Evolutionary conservation across 169 alveolate species (phyloP), one percentile per base, ranked within the genome.

Genomic region (Plasmodium relictum): DNA sequence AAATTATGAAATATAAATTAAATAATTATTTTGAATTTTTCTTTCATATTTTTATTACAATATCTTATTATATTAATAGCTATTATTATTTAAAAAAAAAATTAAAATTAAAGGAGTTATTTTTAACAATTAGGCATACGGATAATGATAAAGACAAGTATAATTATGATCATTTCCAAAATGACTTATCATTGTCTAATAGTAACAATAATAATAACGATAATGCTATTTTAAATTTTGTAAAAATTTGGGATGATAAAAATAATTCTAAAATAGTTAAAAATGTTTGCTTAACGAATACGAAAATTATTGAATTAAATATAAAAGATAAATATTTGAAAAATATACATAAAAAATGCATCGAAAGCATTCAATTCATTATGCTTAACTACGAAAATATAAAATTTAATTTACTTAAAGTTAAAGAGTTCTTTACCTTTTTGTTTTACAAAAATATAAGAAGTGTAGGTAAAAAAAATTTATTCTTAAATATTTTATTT

Each of bases 1-100:
- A 86, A 37, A 70, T 71, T 52, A 86, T 86, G 87, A 86, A 86
- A 73, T 59, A 70, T 63, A 86, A 86, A 50, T 41, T 86, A 54
- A 63, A 39, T 26, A n/a, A 12, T 16, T 86, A 86, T 56, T 59
- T 71, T 39, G 76, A 70, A 9, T 70, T 86, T 20, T 61, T 69
- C 16, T 37, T 86, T 39, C 92, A 86, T 7, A 66, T 86, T 16
- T 86, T 86, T 71, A 41, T 86, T 65, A 86, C 92, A 22, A 86
- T 86, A 48, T 45, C 58, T 3, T 45, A 86, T 20, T 86, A 86
- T 48, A 86, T 86, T 31, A 86, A 86, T 86, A 37, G 48, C 16
- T 86, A 86, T 66, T 63, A 31, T 20, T 22, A 58, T 52, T 42
- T 69, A 24, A 70, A 59, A 48, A 86, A 31, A 52, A 86, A 61